A percentile compares a stretch with the other conserved stretches of the same genome.
Evolutionary conservation across 257 asterid genomes (phyloP).

Genomic region (Jasminum sambac): DNA sequence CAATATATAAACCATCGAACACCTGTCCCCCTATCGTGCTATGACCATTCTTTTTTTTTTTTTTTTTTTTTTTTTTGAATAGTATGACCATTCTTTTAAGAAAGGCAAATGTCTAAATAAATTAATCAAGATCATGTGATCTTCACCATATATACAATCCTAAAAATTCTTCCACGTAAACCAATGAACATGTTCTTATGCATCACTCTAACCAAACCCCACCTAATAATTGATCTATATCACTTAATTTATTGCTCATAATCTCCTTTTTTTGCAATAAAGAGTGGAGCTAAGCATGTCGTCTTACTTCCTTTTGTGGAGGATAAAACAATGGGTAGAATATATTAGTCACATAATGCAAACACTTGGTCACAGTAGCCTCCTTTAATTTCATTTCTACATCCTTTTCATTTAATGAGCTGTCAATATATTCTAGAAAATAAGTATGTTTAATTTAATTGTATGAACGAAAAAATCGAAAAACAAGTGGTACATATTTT

Average conservation of each 20-base stretch:
- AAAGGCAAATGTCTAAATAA: constrained; percentile 23
- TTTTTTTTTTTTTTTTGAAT: too few relatives aligned
- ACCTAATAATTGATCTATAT: constrained; percentile 43
- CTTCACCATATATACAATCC: constrained; percentile 29
- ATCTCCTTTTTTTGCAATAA: constrained; percentile 22
- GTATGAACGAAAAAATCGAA: not conserved
- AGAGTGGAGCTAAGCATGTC: constrained; percentile 28
- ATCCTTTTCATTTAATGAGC: not conserved
- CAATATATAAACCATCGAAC: constrained; percentile 34
- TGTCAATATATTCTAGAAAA: not conserved
- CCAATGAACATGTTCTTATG: constrained; percentile 53
- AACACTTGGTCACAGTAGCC: not conserved
- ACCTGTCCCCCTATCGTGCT: constrained; percentile 38
- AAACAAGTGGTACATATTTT: not conserved
- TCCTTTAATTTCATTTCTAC: not conserved
- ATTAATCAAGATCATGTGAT: constrained; percentile 35
- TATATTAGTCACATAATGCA: not conserved
- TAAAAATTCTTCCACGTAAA: constrained; percentile 49
- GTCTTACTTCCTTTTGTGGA: constrained; percentile 17
- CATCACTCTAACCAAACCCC: constrained; percentile 42
- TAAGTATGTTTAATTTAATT: not conserved
- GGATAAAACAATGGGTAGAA: not conserved
- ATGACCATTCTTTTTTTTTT: constrained; percentile 38
- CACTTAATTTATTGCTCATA: constrained; percentile 23
- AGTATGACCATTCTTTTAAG: constrained; percentile 35